These are phyloP conservation scores for Oryza glumipatula DNA, from an alignment of 176 grass and related monocot species.

Conservation along the genomic window DNA sequence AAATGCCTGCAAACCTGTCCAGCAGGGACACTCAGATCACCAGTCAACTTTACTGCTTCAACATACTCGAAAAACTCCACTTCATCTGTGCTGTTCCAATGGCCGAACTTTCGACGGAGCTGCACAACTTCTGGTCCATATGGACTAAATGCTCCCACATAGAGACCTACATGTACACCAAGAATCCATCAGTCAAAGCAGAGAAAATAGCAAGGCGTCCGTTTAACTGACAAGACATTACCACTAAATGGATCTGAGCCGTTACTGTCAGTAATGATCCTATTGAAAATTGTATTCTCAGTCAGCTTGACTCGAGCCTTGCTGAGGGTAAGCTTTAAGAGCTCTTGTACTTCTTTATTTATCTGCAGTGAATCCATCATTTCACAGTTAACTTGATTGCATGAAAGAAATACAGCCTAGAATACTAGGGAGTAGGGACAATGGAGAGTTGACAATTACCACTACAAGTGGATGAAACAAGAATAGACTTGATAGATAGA, in stretches of 20 bases:
- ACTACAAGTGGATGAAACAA: neutral
- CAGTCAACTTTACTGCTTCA: conserved; percentile 97
- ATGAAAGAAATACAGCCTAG: conserved; percentile 1
- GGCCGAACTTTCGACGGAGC: conserved; percentile 76
- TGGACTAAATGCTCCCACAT: conserved; percentile 95
- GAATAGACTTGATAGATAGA: neutral
- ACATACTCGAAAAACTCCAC: conserved; percentile 97
- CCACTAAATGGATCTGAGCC: conserved; percentile 87
- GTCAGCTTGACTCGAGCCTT: conserved; percentile 76
- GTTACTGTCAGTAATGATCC: conserved; percentile 67
- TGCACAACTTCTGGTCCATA: conserved; percentile 97
- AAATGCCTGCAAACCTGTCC: conserved; percentile 64
- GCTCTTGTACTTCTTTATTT: conserved; percentile 88
- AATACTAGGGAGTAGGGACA: neutral
- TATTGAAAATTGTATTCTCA: conserved; percentile 76
- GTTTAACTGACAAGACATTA: conserved; percentile 46
- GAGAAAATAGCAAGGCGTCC: conserved; percentile 3
- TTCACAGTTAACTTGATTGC: conserved; percentile 38
- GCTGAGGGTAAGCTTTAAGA: conserved; percentile 76
- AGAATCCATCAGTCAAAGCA: conserved; percentile 36
- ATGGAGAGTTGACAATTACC: neutral
- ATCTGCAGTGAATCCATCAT: conserved; percentile 41
- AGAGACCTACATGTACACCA: conserved; percentile 64
- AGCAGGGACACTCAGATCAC: conserved; percentile 94
- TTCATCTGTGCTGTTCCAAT: conserved; percentile 70